A percentile compares a stretch with the other conserved stretches of the same genome.
phyloP scores from a whole-genome alignment of 2,329 filamentous ascomycete species.

The Penicillium glabrum region DNA sequence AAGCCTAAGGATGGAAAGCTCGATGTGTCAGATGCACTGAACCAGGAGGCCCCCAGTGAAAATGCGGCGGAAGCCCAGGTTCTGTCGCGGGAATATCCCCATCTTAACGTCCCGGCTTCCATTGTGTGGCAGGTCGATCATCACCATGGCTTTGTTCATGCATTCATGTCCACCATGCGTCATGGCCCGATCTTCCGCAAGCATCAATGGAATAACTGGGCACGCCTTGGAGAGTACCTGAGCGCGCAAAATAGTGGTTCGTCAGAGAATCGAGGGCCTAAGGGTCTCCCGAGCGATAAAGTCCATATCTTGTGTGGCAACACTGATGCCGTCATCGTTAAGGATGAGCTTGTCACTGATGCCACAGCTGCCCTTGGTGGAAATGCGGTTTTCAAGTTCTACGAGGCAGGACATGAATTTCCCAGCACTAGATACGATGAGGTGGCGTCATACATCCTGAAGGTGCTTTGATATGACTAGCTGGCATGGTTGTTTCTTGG shows the following conservation, averaged over 20 bases:
- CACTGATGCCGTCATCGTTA: slow-evolving; percentile 66
- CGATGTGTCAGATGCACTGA: slow-evolving; percentile 42
- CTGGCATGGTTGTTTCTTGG: neutral
- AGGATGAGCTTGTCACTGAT: slow-evolving; percentile 64
- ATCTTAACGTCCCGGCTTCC: slow-evolving; percentile 60
- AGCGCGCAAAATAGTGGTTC: slow-evolving; percentile 38
- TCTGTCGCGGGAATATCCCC: slow-evolving; percentile 53
- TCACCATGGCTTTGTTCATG: slow-evolving; percentile 66
- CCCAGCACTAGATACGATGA: slow-evolving; percentile 62
- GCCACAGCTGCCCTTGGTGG: slow-evolving; percentile 57
- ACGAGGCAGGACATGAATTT: slow-evolving; percentile 69
- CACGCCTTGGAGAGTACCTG: slow-evolving; percentile 53
- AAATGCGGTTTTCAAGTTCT: slow-evolving; percentile 57
- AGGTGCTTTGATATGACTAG: slow-evolving; percentile 36
- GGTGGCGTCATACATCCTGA: slow-evolving; percentile 55
- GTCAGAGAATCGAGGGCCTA: slow-evolving; percentile 26
- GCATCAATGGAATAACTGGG: slow-evolving; percentile 59
- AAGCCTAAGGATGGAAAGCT: slow-evolving; percentile 34
- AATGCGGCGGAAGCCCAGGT: slow-evolving; percentile 40
- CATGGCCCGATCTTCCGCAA: slow-evolving; percentile 68
- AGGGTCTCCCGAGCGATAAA: slow-evolving; percentile 44
- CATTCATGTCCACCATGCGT: slow-evolving; percentile 70
- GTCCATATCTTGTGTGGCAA: slow-evolving; percentile 67
- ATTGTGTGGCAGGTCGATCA: slow-evolving; percentile 68
- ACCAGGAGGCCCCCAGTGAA: slow-evolving; percentile 40